Evolutionary conservation across 306 rosid genomes (phyloP).

Genomic region (Lotus japonicus): DNA sequence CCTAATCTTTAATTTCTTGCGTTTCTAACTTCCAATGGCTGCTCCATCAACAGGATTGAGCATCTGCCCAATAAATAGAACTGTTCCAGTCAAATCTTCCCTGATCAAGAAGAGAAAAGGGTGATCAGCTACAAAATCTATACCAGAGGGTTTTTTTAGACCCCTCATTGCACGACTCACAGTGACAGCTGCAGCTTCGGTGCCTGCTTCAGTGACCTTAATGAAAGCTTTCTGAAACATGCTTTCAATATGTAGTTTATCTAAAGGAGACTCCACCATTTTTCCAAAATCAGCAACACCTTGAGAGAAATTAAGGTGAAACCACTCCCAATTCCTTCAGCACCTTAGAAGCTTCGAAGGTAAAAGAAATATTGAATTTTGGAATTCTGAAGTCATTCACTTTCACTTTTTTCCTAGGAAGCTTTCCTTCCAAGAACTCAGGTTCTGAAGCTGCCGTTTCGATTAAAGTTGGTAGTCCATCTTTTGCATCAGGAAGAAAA

Average conservation of each 20-base stretch:
- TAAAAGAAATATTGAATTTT: constrained; percentile 55
- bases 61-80: constrained; percentile 56
- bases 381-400: constrained; percentile 60
- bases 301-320: constrained; percentile 39
- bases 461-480: constrained; percentile 51
- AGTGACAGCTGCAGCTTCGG: constrained; percentile 67
- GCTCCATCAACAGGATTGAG: neutral
- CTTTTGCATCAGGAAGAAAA: constrained; percentile 53
- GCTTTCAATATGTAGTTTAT: constrained; percentile 34
- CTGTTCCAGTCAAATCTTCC: constrained; percentile 50
- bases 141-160: neutral
- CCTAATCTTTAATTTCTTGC: too few species aligned
- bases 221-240: constrained; percentile 53
- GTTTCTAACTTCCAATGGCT: too few species aligned
- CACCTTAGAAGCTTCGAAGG: constrained; percentile 38
- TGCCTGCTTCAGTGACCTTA: constrained; percentile 75
- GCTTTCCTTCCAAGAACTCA: constrained; percentile 43
- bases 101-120: constrained; percentile 54
- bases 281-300: constrained; percentile 41
- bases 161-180: neutral
- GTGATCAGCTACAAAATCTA: constrained; percentile 61
- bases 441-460: constrained; percentile 45
- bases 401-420: constrained; percentile 30
- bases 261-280: constrained; percentile 48
- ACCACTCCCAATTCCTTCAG: constrained; percentile 48